Percentiles rank a stretch among this genome's conserved stretches.
These are phyloP conservation scores for Eucalyptus virginea DNA, from an alignment of 345 rosid genomes.

Conservation along the genomic window DNA sequence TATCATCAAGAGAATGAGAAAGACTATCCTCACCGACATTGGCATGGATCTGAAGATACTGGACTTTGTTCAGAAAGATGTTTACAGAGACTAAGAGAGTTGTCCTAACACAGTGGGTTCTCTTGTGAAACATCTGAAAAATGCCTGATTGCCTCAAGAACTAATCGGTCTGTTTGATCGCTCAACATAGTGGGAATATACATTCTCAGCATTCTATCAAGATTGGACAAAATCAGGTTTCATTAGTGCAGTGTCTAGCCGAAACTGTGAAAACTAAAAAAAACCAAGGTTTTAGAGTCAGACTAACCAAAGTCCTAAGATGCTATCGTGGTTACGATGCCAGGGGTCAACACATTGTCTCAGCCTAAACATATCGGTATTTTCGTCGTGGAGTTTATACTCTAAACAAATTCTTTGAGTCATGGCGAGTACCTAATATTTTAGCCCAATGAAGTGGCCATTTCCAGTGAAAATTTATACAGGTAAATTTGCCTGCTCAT, in stretches of 20 bases:
- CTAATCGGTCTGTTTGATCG: neutral
- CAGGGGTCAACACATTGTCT: neutral
- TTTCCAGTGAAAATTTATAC: neutral
- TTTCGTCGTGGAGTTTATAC: neutral
- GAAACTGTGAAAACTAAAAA: neutral
- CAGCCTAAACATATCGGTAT: neutral
- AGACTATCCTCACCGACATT: conserved; percentile 2
- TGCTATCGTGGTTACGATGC: neutral
- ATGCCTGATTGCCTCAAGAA: neutral
- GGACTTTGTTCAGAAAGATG: neutral
- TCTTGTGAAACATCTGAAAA: neutral
- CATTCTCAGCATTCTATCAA: neutral
- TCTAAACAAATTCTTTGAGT: neutral
- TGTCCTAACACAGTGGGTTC: neutral
- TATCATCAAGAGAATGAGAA: neutral
- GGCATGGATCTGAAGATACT: neutral
- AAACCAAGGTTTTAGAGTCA: neutral
- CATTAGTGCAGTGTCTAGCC: neutral
- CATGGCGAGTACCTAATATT: neutral
- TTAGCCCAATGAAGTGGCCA: neutral
- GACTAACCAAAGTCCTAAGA: neutral
- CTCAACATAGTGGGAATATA: neutral
- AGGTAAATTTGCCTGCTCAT: neutral
- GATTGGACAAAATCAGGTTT: neutral
- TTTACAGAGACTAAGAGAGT: neutral